Evolutionary conservation across 2,329 filamentous ascomycete species (phyloP), one percentile per base, ranked within the genome.

Genomic region (Tolypocladium paradoxum): DNA sequence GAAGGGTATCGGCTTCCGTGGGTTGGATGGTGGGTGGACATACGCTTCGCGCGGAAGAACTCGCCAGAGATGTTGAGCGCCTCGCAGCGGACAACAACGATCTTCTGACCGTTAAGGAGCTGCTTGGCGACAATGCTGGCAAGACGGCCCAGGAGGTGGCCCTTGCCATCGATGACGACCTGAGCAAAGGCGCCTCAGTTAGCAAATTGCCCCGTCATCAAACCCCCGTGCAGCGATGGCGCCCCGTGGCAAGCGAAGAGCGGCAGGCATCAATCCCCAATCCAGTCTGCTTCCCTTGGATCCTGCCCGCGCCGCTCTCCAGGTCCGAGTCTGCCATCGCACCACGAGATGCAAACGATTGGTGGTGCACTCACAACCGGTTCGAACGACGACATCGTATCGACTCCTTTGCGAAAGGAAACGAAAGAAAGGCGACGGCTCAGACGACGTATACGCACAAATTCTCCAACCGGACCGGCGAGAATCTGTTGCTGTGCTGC

Each of bases 1-100:
- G 43, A 29, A 18, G 14, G 16, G 9, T 3, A 20, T 48, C 45
- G 33, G 20, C 14, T 34, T 33, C 62, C 48, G 35, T 20, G 48
- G 48, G 49, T 46, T 52, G 46, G 38, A 50, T 37, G 53, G 54
- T 56, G 54, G 56, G 54, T 50, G 18, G 55, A 96, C 92, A 78
- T 96, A 99, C 93, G 88, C 88, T 99, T 99, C 67, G 92, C 86
- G 77, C 93, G 90, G 88, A 99, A 99, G 89, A 99, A 99, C 83
- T 97, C 93, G 81, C 93, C 93, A 67, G 93, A 99, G 84, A 99
- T 99, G 87, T 99, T 99, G 76, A 99, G 85, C 70, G 90, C 90
- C 82, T 99, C 93, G 79, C 88, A 95, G 83, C 93, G 90, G 75
- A 99, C 93, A 68, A 99, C 82, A 70, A 97, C 92, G 74, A 99